phyloP scores from a whole-genome alignment of 352 stramenopile species.

The Phytopythium cucurbitacearum region DNA sequence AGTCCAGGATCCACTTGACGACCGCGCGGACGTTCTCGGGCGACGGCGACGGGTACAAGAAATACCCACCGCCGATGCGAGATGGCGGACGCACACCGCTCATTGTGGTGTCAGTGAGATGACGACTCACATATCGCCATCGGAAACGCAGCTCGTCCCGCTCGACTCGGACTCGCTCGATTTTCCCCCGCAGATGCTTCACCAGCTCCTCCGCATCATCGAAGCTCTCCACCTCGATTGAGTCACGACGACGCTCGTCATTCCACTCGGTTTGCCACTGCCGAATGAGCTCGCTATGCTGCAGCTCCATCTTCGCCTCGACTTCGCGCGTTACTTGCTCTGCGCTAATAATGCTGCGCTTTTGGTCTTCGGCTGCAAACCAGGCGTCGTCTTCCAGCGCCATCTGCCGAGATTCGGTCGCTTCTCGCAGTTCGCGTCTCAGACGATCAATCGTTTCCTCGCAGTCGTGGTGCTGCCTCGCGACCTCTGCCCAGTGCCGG shows the following conservation, averaged over 20 bases:
- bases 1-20: conserved; percentile 40
- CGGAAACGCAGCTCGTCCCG: conserved; percentile 31
- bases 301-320: background rate
- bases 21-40: conserved; percentile 29
- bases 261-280: background rate
- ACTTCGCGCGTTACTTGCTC: background rate
- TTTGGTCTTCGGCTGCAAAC: background rate
- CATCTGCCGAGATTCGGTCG: background rate
- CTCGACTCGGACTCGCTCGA: conserved; percentile 11
- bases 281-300: background rate
- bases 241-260: too few relatives aligned
- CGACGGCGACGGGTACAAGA: conserved; percentile 25
- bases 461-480: background rate
- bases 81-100: conserved; percentile 22
- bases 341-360: background rate
- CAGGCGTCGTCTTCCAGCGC: conserved; percentile 3
- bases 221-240: too few relatives aligned
- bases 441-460: background rate
- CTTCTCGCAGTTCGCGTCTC: background rate
- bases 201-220: background rate
- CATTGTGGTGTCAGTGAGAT: conserved; percentile 28
- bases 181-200: conserved; percentile 9
- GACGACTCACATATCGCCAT: conserved; percentile 26
- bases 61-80: conserved; percentile 33
- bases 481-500: background rate